Evolutionary conservation across 108 stramenopile genomes (phyloP).

Genomic region (Cyclotella sp.): DNA sequence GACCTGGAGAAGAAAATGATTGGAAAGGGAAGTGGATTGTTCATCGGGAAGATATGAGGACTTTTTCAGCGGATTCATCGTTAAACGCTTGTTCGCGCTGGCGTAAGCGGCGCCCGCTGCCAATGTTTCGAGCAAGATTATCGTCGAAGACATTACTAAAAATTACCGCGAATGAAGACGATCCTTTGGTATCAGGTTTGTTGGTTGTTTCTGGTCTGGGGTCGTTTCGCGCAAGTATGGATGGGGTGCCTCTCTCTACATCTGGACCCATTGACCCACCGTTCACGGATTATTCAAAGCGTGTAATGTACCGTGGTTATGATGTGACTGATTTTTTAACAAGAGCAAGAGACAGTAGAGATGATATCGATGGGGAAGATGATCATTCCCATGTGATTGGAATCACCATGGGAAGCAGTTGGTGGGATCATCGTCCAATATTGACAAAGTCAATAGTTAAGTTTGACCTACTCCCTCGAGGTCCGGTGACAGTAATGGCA

Average conservation of each 20-base stretch:
- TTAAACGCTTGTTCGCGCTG: slow-evolving; percentile 2
- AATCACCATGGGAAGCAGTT: slow-evolving; percentile 41
- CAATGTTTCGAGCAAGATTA: slow-evolving; percentile 24
- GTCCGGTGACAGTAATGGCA: slow-evolving; percentile 35
- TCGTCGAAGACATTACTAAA: slow-evolving; percentile 4
- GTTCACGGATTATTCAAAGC: slow-evolving; percentile 47
- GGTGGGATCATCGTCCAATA: slow-evolving; percentile 51
- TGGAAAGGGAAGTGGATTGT: slow-evolving; percentile 44
- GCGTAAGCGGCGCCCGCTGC: slow-evolving; percentile 23
- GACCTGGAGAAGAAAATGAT: slow-evolving; percentile 22
- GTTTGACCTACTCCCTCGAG: slow-evolving; percentile 20
- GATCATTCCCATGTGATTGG: slow-evolving; percentile 25
- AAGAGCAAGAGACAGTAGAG: background rate
- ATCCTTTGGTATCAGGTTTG: slow-evolving; percentile 34
- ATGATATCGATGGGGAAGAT: background rate
- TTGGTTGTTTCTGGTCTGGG: slow-evolving; percentile 46
- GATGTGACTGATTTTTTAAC: slow-evolving; percentile 38
- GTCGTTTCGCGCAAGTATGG: slow-evolving; percentile 39
- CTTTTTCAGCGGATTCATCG: slow-evolving; percentile 10
- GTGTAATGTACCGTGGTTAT: slow-evolving; percentile 47
- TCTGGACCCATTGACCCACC: slow-evolving; percentile 45
- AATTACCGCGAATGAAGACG: background rate
- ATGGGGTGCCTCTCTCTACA: slow-evolving; percentile 46
- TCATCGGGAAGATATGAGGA: slow-evolving; percentile 30
- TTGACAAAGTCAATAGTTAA: slow-evolving; percentile 22